These are phyloP conservation scores for Pichia sp. DNA, from an alignment of 1,139 yeast genomes.

Conservation along the genomic window DNA sequence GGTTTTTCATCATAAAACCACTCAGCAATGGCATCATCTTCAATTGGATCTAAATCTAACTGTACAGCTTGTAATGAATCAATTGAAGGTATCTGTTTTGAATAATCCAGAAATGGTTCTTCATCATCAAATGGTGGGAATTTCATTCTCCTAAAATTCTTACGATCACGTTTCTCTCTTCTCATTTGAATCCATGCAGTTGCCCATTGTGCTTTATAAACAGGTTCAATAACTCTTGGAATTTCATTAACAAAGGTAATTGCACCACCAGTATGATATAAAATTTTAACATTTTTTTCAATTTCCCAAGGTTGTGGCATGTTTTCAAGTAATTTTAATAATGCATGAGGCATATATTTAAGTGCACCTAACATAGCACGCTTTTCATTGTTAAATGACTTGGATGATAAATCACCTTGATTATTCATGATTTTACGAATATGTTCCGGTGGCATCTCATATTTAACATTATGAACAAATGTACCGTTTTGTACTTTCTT, in stretches of 20 bases:
- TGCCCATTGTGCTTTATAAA: slow-evolving; percentile 94
- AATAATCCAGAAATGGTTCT: slow-evolving; percentile 84
- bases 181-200: slow-evolving; percentile 90
- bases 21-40: slow-evolving; percentile 52
- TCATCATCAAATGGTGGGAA: slow-evolving; percentile 98
- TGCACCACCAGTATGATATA: slow-evolving; percentile 90
- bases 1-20: slow-evolving; percentile 81
- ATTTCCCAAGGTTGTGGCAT: slow-evolving; percentile 99
- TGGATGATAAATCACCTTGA: slow-evolving; percentile 81
- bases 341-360: slow-evolving; percentile 94
- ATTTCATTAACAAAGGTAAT: slow-evolving; percentile 90
- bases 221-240: slow-evolving; percentile 89
- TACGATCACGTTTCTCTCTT: slow-evolving; percentile 83
- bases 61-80: slow-evolving; percentile 68
- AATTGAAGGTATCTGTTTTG: slow-evolving; percentile 66
- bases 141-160: slow-evolving; percentile 83
- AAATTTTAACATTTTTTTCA: slow-evolving; percentile 73
- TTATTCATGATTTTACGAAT: slow-evolving; percentile 75
- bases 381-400: slow-evolving; percentile 79
- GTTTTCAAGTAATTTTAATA: slow-evolving; percentile 79
- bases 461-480: slow-evolving; percentile 53
- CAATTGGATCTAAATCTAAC: slow-evolving; percentile 54
- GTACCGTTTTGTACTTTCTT: slow-evolving; percentile 33
- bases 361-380: slow-evolving; percentile 85
- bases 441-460: slow-evolving; percentile 94